Evolutionary conservation across 257 asterid species (phyloP), one percentile per base, ranked within the genome.

Genomic region (Ehretia macrophylla): DNA sequence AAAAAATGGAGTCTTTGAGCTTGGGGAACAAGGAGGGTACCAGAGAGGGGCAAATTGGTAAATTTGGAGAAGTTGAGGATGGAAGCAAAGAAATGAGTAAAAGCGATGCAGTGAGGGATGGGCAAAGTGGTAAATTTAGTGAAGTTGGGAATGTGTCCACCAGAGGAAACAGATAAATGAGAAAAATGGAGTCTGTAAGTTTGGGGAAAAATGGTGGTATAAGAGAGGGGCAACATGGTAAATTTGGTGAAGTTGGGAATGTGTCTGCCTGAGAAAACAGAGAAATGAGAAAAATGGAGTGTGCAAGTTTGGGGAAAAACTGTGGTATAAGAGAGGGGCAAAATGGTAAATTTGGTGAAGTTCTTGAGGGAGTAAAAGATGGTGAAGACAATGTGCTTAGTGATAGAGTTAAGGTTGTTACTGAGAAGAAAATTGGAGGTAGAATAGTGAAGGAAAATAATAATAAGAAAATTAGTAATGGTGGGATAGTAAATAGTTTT

Each of bases 71-170:
- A 51, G 19, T 57, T 45, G 18, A 53, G 63, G 42, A 3, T 37
- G 62, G 22, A 37, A 60, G 55, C 54, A 56, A 74, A 72, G 35
- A 70, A 49, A 32, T 37, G 32, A 17, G n/a, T 10, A 16, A 37
- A 21, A 47, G 19, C 32, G 46, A 3, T 22, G 27, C 0, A 8
- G 6, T 1, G 17, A 44, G 16, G 14, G 62, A 46, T 23, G 65
- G 45, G 44, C 60, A 51, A 35, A 57, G 52, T 59, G 51, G 60
- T 19, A 51, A 73, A 46, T 18, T 18, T 12, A 23, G 38, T 8
- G 16, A 20, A 51, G 19, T 57, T 35, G 18, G 45, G 63, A 23
- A 8, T 94, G 92, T 85, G 60, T 82, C 90, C 50, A 69, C 88
- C 37, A 52, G 62, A 52, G 66, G 35, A 21, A 60, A 62, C 54